These are phyloP conservation scores for Calocybe gangraenosa DNA, from an alignment of 768 basidiomycete genomes.

Conservation along the genomic window DNA sequence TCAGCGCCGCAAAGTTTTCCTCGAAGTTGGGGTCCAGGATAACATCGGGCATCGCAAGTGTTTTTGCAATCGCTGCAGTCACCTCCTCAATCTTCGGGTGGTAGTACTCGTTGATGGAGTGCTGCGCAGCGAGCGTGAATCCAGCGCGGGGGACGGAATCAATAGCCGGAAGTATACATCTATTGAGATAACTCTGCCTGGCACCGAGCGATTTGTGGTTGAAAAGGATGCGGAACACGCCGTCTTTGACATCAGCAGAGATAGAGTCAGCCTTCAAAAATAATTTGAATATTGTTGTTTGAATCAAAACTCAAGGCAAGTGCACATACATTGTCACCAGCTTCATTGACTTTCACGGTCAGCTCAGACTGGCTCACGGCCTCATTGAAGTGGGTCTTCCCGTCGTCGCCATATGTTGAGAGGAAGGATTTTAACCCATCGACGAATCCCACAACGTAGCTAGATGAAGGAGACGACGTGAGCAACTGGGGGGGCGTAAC, in stretches of 20 bases:
- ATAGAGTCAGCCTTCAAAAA: slow-evolving; percentile 26
- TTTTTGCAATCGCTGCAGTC: slow-evolving; percentile 24
- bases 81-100: slow-evolving; percentile 26
- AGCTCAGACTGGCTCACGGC: slow-evolving; percentile 31
- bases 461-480: too few relatives aligned
- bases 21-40: slow-evolving; percentile 35
- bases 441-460: slow-evolving; percentile 35
- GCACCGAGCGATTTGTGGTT: slow-evolving; percentile 27
- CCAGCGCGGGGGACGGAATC: slow-evolving; percentile 27
- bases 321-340: slow-evolving; percentile 21
- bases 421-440: slow-evolving; percentile 25
- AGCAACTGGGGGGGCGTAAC: too few relatives aligned
- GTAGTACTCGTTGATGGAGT: slow-evolving; percentile 30
- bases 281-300: background rate
- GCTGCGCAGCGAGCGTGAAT: slow-evolving; percentile 30
- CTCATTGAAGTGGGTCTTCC: slow-evolving; percentile 34
- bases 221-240: slow-evolving; percentile 37
- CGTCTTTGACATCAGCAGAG: slow-evolving; percentile 31
- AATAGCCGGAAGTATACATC: slow-evolving; percentile 27
- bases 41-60: slow-evolving; percentile 28
- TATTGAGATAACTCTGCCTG: slow-evolving; percentile 23
- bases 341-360: slow-evolving; percentile 27
- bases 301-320: too few relatives aligned
- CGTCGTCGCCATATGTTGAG: slow-evolving; percentile 29
- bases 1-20: slow-evolving; percentile 26